phyloP scores from a whole-genome alignment of 2,329 filamentous ascomycete genomes.

The Myotisia sp. region DNA sequence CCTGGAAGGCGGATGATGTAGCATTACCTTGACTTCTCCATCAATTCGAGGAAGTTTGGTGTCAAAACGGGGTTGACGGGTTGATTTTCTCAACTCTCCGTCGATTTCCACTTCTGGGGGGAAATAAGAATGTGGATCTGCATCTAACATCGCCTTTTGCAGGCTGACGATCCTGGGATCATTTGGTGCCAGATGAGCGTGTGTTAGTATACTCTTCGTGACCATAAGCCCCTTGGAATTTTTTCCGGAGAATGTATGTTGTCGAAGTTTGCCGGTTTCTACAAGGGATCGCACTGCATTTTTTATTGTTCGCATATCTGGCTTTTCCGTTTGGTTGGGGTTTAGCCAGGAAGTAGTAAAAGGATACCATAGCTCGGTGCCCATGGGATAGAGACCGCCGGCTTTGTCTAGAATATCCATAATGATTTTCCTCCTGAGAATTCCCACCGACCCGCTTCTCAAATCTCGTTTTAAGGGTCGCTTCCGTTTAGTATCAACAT shows the following conservation, averaged over 20 bases:
- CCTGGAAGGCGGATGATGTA: constrained; percentile 25
- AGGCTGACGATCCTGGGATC: constrained; percentile 35
- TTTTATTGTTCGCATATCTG: constrained; percentile 40
- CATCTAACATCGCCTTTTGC: constrained; percentile 37
- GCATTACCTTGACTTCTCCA: constrained; percentile 21
- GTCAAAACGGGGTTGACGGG: constrained; percentile 5
- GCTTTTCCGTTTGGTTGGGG: constrained; percentile 30
- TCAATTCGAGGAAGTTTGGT: constrained; percentile 20
- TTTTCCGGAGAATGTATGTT: constrained; percentile 39
- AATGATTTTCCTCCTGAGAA: constrained; percentile 37
- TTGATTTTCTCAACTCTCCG: constrained; percentile 21
- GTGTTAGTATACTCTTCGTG: constrained; percentile 37
- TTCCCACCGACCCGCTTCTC: constrained; percentile 30
- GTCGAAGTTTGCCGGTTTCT: constrained; percentile 37
- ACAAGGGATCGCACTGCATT: constrained; percentile 38
- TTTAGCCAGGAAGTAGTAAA: constrained; percentile 41
- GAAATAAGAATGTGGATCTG: constrained; percentile 30
- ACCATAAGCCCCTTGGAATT: constrained; percentile 34
- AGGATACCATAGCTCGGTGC: constrained; percentile 41
- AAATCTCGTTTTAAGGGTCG: constrained; percentile 1
- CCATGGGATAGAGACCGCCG: constrained; percentile 42
- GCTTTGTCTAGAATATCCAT: constrained; percentile 41
- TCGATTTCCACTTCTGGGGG: constrained; percentile 30
- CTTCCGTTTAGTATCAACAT: not conserved
- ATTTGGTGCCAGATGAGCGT: constrained; percentile 32